These are phyloP conservation scores for Lepidium didymum DNA, from an alignment of 345 rosid genomes.

Conservation along the genomic window DNA sequence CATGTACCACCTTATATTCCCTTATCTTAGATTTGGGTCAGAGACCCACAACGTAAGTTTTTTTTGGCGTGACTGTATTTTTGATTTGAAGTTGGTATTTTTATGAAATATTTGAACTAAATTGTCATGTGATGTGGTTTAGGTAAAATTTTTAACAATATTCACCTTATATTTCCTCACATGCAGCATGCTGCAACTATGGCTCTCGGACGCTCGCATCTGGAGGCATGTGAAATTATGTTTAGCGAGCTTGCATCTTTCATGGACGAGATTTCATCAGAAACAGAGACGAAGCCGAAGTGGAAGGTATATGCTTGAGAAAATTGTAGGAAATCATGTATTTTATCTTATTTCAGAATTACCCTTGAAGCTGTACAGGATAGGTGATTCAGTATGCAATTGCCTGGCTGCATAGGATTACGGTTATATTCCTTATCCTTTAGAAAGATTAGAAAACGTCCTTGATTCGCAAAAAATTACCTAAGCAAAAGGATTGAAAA, in stretches of 20 bases:
- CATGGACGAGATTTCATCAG: slow-evolving; percentile 87
- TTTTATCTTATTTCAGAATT: background rate
- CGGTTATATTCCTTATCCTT: background rate
- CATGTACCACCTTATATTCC: slow-evolving; percentile 82
- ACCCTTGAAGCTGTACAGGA: background rate
- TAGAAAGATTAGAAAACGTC: background rate
- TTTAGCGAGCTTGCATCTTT: slow-evolving; percentile 80
- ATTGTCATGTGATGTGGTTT: background rate
- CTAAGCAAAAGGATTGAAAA: slow-evolving; percentile 3
- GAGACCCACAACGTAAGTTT: slow-evolving; percentile 75
- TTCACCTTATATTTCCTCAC: slow-evolving; percentile 5
- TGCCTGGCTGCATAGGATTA: background rate
- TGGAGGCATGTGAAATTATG: slow-evolving; percentile 97
- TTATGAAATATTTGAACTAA: background rate
- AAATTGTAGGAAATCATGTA: slow-evolving; percentile 10
- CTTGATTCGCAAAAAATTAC: background rate
- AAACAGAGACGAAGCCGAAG: slow-evolving; percentile 88
- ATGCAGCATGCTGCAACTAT: slow-evolving; percentile 88
- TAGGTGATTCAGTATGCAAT: slow-evolving; percentile 3
- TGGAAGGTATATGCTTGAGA: slow-evolving; percentile 69
- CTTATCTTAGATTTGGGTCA: slow-evolving; percentile 82
- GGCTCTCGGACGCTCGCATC: slow-evolving; percentile 97
- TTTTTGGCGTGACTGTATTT: slow-evolving; percentile 2
- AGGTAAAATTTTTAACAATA: background rate
- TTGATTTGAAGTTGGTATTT: slow-evolving; percentile 10